phyloP scores from a whole-genome alignment of 1,284 basidiomycete genomes.

The Cutaneotrichosporon cutaneum region DNA sequence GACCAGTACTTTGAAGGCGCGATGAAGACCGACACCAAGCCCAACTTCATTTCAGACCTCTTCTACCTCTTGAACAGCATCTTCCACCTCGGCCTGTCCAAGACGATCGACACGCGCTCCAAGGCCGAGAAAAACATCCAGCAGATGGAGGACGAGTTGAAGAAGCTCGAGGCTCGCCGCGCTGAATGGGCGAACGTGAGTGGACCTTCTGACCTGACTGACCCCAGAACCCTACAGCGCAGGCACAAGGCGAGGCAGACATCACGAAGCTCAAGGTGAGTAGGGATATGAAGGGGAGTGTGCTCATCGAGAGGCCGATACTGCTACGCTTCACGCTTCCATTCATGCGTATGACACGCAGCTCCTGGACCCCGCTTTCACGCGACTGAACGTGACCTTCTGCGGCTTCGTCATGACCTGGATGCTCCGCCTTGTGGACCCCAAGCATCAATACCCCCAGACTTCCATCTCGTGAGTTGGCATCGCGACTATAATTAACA shows the following conservation, averaged over 20 bases:
- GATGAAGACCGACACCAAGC: constrained; percentile 38
- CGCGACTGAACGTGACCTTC: constrained; percentile 77
- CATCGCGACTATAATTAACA: constrained; percentile 4
- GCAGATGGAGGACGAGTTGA: constrained; percentile 74
- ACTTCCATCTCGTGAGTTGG: constrained; percentile 63
- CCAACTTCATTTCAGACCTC: constrained; percentile 92
- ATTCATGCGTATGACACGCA: constrained; percentile 81
- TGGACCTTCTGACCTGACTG: constrained; percentile 21
- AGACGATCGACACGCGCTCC: constrained; percentile 72
- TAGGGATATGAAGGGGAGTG: not conserved
- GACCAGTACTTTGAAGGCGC: constrained; percentile 66
- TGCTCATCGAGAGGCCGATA: constrained; percentile 59
- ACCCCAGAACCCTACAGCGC: constrained; percentile 45
- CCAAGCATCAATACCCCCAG: constrained; percentile 72
- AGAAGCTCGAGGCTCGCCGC: constrained; percentile 69
- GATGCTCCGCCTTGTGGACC: constrained; percentile 91
- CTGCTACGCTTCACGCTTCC: constrained; percentile 64
- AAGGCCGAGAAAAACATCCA: constrained; percentile 70
- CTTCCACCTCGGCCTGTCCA: constrained; percentile 80
- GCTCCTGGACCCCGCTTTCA: constrained; percentile 79
- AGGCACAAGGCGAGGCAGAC: constrained; percentile 59
- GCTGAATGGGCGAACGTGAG: constrained; percentile 66
- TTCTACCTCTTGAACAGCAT: constrained; percentile 84
- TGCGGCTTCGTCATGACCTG: constrained; percentile 89
- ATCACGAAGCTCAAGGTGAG: constrained; percentile 71